phyloP scores from a whole-genome alignment of 169 alveolate species.

The Plasmodium vinckei region DNA sequence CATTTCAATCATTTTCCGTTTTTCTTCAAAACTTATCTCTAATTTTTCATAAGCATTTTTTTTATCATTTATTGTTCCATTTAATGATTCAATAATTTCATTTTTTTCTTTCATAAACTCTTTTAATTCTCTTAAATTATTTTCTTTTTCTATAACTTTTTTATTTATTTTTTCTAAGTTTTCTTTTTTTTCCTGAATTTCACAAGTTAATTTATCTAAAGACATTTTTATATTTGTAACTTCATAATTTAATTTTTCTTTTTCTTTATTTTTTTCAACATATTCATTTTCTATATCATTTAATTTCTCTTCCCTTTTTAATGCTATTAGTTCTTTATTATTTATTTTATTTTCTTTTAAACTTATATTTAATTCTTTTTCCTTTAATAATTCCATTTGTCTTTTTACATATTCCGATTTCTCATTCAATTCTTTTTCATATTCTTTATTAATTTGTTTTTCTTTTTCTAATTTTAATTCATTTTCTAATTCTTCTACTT shows the following conservation, averaged over 20 bases:
- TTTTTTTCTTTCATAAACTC: constrained; percentile 40
- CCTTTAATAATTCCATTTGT: constrained; percentile 30
- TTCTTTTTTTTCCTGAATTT: constrained; percentile 51
- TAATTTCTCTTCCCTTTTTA: constrained; percentile 58
- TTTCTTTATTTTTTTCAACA: constrained; percentile 64
- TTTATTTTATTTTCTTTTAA: constrained; percentile 46
- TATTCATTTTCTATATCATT: constrained; percentile 31
- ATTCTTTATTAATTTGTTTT: constrained; percentile 25
- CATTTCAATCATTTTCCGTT: constrained; percentile 21
- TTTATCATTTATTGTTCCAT: constrained; percentile 51
- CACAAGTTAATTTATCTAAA: constrained; percentile 40
- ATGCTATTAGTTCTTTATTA: constrained; percentile 26
- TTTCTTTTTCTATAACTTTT: constrained; percentile 43
- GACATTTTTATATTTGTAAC: constrained; percentile 26
- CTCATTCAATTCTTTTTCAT: constrained; percentile 49
- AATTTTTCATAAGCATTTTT: constrained; percentile 39
- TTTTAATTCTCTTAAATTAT: constrained; percentile 33
- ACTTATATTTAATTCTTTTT: constrained; percentile 24
- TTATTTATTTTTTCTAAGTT: constrained; percentile 46
- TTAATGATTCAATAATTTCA: constrained; percentile 29
- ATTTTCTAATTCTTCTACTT: constrained; percentile 51
- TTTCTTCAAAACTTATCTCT: constrained; percentile 36
- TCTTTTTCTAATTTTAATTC: constrained; percentile 46
- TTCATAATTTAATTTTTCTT: constrained; percentile 39
- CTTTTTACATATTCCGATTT: constrained; percentile 36